phyloP scores from a whole-genome alignment of 75 land plant species.

The Ceratopteris richardii region DNA sequence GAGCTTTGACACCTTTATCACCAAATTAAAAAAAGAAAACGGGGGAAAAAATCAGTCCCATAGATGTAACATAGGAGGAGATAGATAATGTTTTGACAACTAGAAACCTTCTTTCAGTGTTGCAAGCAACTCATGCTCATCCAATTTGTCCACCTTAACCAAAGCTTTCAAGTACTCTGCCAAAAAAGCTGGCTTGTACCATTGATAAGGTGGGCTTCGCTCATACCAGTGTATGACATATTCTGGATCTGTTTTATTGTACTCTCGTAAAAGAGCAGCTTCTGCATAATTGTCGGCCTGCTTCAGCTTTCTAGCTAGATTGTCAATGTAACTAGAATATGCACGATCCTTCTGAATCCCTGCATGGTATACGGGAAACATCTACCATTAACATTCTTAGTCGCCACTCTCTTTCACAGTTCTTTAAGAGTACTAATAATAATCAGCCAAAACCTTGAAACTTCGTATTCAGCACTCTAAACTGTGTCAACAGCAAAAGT shows the following conservation, averaged over 20 bases:
- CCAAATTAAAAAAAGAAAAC: background rate
- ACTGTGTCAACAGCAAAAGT: too few species aligned
- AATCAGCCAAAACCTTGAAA: too few species aligned
- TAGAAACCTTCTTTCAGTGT: slow-evolving; percentile 91
- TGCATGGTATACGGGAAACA: too few species aligned
- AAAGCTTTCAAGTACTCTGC: slow-evolving; percentile 93
- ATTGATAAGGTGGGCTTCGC: slow-evolving; percentile 60
- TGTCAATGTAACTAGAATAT: slow-evolving; percentile 68
- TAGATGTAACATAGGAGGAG: background rate
- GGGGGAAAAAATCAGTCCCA: background rate
- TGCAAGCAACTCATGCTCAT: slow-evolving; percentile 67
- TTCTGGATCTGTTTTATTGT: slow-evolving; percentile 78
- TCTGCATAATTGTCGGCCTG: slow-evolving; percentile 59
- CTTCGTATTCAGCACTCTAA: too few species aligned
- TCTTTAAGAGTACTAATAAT: too few species aligned
- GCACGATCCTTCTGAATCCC: slow-evolving; percentile 25
- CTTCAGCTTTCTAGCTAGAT: slow-evolving; percentile 54
- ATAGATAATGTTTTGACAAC: background rate
- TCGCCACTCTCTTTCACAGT: too few species aligned
- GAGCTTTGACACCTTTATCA: slow-evolving; percentile 9
- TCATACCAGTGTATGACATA: slow-evolving; percentile 85
- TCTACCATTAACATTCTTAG: too few species aligned
- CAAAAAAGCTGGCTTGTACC: slow-evolving; percentile 69
- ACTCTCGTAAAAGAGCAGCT: slow-evolving; percentile 52
- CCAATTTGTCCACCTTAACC: slow-evolving; percentile 83